A percentile compares a stretch with the other conserved stretches of the same genome.
Evolutionary conservation across 1,284 basidiomycete species (phyloP).

Genomic region (Sphaerobolus stellatus): DNA sequence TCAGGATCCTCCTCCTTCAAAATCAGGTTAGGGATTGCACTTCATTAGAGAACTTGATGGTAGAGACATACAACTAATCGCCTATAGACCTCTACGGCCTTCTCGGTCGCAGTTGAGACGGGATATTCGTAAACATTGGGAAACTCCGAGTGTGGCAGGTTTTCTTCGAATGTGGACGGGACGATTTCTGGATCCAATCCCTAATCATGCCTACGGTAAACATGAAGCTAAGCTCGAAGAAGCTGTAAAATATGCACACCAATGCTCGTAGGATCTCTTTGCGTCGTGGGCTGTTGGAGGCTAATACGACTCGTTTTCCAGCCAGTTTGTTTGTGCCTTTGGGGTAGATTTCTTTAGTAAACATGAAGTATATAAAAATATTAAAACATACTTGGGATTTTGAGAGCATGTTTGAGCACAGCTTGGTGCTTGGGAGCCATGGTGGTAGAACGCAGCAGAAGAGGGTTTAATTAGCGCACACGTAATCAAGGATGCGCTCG

Average conservation of each 20-base stretch:
- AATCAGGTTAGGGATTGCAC: background rate
- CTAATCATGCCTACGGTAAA: constrained; percentile 39
- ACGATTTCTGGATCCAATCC: constrained; percentile 86
- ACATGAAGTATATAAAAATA: constrained; percentile 18
- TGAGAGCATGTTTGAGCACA: constrained; percentile 72
- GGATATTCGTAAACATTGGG: constrained; percentile 89
- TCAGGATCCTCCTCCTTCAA: constrained; percentile 63
- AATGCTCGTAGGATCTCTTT: constrained; percentile 80
- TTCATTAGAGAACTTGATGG: background rate
- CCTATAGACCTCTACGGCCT: constrained; percentile 93
- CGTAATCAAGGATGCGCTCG: background rate
- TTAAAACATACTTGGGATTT: constrained; percentile 57
- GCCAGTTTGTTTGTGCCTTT: constrained; percentile 56
- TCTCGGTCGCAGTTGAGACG: constrained; percentile 88
- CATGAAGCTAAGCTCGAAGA: constrained; percentile 17
- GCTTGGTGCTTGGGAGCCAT: constrained; percentile 36
- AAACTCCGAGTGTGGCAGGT: constrained; percentile 70
- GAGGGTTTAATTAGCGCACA: background rate
- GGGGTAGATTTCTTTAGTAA: no score
- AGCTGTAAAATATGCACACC: constrained; percentile 50
- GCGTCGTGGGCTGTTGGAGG: constrained; percentile 83
- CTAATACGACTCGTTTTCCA: constrained; percentile 78
- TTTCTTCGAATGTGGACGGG: constrained; percentile 86
- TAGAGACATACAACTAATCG: constrained; percentile 66
- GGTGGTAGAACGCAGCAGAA: no score